Conservation (phyloP, 805 yeast genomes). For the Kluyveromyces starmeri region DNA sequence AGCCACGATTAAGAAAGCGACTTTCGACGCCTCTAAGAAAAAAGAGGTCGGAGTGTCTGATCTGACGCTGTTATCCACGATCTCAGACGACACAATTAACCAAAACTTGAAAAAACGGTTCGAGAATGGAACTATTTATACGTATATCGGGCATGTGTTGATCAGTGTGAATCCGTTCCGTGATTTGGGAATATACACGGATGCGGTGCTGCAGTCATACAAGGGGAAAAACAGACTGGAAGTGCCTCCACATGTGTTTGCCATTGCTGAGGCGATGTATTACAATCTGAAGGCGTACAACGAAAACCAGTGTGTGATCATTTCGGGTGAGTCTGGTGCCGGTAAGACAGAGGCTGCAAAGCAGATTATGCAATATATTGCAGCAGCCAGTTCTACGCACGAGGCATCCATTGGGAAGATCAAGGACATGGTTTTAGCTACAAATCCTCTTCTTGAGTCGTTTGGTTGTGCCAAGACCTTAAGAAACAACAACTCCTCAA, state of each 20-base stretch:
- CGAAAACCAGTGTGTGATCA: slow-evolving; percentile 94
- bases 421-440: slow-evolving; percentile 96
- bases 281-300: slow-evolving; percentile 89
- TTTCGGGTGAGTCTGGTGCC: slow-evolving; percentile 96
- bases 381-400: slow-evolving; percentile 67
- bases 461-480: slow-evolving; percentile 98
- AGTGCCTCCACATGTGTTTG: slow-evolving; percentile 96
- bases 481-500: slow-evolving; percentile 93
- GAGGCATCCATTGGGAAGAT: slow-evolving; percentile 70
- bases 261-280: slow-evolving; percentile 95
- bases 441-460: slow-evolving; percentile 96
- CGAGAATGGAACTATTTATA: slow-evolving; percentile 81
- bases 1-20: slow-evolving; percentile 62
- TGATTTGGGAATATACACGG: slow-evolving; percentile 92
- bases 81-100: slow-evolving; percentile 86
- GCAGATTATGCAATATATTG: slow-evolving; percentile 93
- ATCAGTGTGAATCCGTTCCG: slow-evolving; percentile 95
- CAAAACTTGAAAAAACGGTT: slow-evolving; percentile 86
- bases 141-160: slow-evolving; percentile 88
- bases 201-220: slow-evolving; percentile 62
- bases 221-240: slow-evolving; percentile 90
- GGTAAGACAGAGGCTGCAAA: slow-evolving; percentile 98
- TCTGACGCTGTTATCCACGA: slow-evolving; percentile 77
- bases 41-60: slow-evolving; percentile 99
- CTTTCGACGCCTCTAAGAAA: slow-evolving; percentile 78